phyloP scores from a whole-genome alignment of 176 grass and related monocot genomes.

The Bothriochloa decipiens region DNA sequence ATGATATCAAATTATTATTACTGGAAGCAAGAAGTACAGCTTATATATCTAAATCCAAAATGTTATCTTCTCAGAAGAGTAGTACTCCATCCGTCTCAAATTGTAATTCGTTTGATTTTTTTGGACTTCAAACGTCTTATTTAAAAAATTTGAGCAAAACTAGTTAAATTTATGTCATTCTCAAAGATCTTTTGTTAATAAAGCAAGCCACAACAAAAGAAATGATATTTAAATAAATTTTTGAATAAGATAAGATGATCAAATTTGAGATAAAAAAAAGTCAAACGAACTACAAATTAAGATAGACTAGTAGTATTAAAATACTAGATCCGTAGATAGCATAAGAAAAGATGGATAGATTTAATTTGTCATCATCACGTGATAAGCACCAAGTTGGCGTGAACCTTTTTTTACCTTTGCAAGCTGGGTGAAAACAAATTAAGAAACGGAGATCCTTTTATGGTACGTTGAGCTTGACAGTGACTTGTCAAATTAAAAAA shows the following conservation, averaged over 20 bases:
- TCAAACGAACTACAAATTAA: no score
- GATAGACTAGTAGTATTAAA: conserved; percentile 16
- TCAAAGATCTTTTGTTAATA: no score
- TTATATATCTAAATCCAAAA: conserved; percentile 31
- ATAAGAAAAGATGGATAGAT: background rate
- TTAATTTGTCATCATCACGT: background rate
- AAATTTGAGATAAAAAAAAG: no score
- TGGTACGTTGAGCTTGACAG: background rate
- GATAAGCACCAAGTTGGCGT: conserved; percentile 5
- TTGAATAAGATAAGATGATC: no score
- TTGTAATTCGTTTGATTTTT: no score
- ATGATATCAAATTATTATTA: conserved; percentile 19
- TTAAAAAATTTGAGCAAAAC: no score
- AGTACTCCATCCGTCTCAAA: no score
- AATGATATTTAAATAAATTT: no score
- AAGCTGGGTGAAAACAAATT: background rate
- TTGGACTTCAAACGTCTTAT: no score
- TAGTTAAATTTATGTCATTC: no score
- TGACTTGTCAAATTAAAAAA: background rate
- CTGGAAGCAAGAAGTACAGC: conserved; percentile 14
- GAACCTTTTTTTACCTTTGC: background rate
- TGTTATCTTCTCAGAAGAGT: conserved; percentile 14
- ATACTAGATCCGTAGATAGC: conserved; percentile 17
- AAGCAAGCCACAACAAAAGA: no score
- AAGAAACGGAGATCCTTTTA: background rate